Evolutionary conservation across 176 grass and related monocot species (phyloP).

Genomic region (sorghum (Sorghum bicolor)): DNA sequence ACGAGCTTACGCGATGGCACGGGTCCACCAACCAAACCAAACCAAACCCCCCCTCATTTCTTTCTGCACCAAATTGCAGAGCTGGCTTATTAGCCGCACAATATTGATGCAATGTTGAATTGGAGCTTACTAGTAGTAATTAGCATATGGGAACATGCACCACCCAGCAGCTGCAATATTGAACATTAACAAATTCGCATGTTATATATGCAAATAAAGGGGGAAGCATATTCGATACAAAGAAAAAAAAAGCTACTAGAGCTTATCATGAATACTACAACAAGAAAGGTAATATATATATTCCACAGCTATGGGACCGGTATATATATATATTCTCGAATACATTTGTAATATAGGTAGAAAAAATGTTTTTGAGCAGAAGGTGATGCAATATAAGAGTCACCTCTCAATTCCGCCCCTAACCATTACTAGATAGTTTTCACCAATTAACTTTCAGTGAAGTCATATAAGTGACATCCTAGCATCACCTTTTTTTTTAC

Average conservation of each 20-base stretch:
- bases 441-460: not conserved
- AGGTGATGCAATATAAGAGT: not conserved
- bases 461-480: not conserved
- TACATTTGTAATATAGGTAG: not conserved
- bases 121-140: not conserved
- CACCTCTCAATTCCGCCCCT: not conserved
- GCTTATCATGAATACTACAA: not conserved
- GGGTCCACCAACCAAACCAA: conserved; percentile 38
- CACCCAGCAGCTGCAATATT: not conserved
- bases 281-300: not conserved
- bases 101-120: conserved; percentile 24
- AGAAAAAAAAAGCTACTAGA: not conserved
- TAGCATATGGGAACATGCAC: not conserved
- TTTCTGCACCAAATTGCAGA: conserved; percentile 37
- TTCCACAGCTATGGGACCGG: not conserved
- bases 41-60: not conserved
- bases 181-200: not conserved
- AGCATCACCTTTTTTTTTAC: not conserved
- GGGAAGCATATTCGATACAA: not conserved
- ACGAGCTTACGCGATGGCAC: conserved; percentile 34
- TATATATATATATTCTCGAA: not conserved
- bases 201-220: not conserved
- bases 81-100: not conserved
- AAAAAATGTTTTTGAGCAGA: not conserved
- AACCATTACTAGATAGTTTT: not conserved